phyloP scores from a whole-genome alignment of 2,329 filamentous ascomycete genomes.

The Penicillium italicum region DNA sequence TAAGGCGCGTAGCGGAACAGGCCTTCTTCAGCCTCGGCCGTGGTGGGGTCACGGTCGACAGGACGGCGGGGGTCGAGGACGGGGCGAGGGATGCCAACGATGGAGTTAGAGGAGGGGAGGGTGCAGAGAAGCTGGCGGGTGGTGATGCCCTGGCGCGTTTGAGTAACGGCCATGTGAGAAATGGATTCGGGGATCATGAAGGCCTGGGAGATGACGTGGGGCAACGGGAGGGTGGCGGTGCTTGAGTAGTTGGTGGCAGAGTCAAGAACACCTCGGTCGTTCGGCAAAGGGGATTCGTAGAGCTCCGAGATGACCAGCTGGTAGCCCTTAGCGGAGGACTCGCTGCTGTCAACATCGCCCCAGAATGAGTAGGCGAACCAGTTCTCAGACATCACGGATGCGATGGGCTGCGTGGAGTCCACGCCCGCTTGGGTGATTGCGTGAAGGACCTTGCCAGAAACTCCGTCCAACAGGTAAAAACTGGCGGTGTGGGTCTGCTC shows the following conservation, averaged over 20 bases:
- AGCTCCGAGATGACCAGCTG: slow-evolving; percentile 83
- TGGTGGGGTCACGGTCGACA: slow-evolving; percentile 75
- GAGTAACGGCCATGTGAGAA: slow-evolving; percentile 73
- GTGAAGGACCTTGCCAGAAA: slow-evolving; percentile 77
- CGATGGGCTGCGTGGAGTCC: slow-evolving; percentile 68
- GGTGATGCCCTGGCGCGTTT: slow-evolving; percentile 89
- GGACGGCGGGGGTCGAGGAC: slow-evolving; percentile 83
- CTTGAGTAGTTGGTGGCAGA: slow-evolving; percentile 69
- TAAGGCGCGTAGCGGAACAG: slow-evolving; percentile 70
- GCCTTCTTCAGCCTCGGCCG: slow-evolving; percentile 78
- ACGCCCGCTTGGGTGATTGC: slow-evolving; percentile 68
- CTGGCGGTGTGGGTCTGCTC: slow-evolving; percentile 56
- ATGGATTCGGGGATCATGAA: slow-evolving; percentile 80
- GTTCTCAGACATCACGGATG: slow-evolving; percentile 83
- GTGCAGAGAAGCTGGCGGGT: slow-evolving; percentile 77
- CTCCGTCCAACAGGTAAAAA: slow-evolving; percentile 77
- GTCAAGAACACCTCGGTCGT: slow-evolving; percentile 78
- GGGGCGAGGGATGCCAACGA: slow-evolving; percentile 74
- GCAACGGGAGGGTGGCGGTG: slow-evolving; percentile 58
- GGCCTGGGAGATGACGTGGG: slow-evolving; percentile 73
- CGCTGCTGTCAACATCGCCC: slow-evolving; percentile 46
- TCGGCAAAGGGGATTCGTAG: slow-evolving; percentile 77
- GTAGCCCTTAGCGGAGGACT: slow-evolving; percentile 66
- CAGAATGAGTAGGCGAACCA: slow-evolving; percentile 89
- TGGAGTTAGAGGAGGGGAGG: slow-evolving; percentile 66